These are phyloP conservation scores for Cryptosporidium baileyi DNA, from an alignment of 169 alveolate species.

Conservation along the genomic window DNA sequence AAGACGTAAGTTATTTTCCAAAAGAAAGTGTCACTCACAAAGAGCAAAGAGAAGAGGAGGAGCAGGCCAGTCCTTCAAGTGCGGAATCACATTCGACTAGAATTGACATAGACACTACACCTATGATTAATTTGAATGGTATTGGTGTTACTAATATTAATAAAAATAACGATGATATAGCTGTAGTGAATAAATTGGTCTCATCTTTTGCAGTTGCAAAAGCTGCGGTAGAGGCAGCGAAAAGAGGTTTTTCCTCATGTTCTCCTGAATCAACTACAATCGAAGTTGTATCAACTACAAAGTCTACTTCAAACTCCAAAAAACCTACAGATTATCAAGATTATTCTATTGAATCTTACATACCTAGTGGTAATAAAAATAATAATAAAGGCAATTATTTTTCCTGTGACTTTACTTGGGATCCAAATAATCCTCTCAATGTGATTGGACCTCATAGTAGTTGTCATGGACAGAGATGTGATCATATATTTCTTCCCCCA, in stretches of 20 bases:
- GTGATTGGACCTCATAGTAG: slow-evolving; percentile 87
- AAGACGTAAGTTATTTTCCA: slow-evolving; percentile 9
- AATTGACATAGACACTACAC: slow-evolving; percentile 38
- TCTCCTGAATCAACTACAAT: slow-evolving; percentile 50
- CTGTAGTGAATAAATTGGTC: slow-evolving; percentile 51
- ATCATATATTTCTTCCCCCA: slow-evolving; percentile 88
- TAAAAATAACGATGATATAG: slow-evolving; percentile 19
- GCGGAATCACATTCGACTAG: background rate
- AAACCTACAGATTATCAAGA: slow-evolving; percentile 7
- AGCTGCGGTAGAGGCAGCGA: slow-evolving; percentile 58
- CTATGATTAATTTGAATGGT: background rate
- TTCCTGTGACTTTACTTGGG: slow-evolving; percentile 85
- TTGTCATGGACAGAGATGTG: slow-evolving; percentile 88
- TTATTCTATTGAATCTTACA: slow-evolving; percentile 32
- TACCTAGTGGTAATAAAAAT: slow-evolving; percentile 16
- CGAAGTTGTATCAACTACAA: slow-evolving; percentile 46
- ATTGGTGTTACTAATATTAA: background rate
- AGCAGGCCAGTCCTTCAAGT: background rate
- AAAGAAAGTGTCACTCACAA: slow-evolving; percentile 18
- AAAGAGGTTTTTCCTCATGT: slow-evolving; percentile 41
- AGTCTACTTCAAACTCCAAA: slow-evolving; percentile 1
- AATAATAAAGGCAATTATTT: background rate
- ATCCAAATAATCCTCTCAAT: slow-evolving; percentile 87
- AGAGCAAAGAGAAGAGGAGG: background rate
- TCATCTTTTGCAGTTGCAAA: slow-evolving; percentile 61